Evolutionary conservation across 345 rosid species (phyloP).

Genomic region (Odontarrhena argentea): DNA sequence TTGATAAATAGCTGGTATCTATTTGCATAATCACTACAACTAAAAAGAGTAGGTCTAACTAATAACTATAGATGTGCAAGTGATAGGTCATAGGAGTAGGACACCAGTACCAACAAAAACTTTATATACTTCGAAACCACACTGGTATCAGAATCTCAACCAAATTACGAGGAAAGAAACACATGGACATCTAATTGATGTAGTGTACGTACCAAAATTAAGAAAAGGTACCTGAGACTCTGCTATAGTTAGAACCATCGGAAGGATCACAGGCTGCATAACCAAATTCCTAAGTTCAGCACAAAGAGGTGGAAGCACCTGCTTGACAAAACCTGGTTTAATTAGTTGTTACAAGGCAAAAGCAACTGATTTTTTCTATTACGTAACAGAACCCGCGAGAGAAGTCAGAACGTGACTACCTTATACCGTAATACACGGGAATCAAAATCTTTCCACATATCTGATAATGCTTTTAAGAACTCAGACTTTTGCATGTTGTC

Average conservation of each 20-base stretch:
- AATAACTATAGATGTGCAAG: neutral
- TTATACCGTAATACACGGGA: constrained; percentile 90
- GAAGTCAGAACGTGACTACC: constrained; percentile 48
- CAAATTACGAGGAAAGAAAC: constrained; percentile 25
- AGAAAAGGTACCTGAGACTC: constrained; percentile 80
- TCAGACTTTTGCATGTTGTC: constrained; percentile 98
- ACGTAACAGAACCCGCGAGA: neutral
- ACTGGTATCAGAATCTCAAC: constrained; percentile 8
- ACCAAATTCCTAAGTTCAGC: constrained; percentile 97
- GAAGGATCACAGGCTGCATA: constrained; percentile 93
- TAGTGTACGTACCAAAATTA: constrained; percentile 5
- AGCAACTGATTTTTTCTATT: constrained; percentile 20
- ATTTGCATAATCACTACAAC: constrained; percentile 7
- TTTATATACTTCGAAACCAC: neutral
- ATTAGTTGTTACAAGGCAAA: constrained; percentile 44
- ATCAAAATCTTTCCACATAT: constrained; percentile 98
- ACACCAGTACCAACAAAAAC: neutral
- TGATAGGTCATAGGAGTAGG: constrained; percentile 10
- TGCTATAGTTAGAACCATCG: constrained; percentile 95
- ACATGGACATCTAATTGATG: constrained; percentile 16
- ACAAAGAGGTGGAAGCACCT: constrained; percentile 98
- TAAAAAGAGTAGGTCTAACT: constrained; percentile 18
- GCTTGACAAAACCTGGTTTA: constrained; percentile 62
- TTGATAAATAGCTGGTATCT: neutral
- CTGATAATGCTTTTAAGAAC: constrained; percentile 87